Evolutionary conservation across 768 basidiomycete genomes (phyloP).

Genomic region (Mycena albidolilacea): DNA sequence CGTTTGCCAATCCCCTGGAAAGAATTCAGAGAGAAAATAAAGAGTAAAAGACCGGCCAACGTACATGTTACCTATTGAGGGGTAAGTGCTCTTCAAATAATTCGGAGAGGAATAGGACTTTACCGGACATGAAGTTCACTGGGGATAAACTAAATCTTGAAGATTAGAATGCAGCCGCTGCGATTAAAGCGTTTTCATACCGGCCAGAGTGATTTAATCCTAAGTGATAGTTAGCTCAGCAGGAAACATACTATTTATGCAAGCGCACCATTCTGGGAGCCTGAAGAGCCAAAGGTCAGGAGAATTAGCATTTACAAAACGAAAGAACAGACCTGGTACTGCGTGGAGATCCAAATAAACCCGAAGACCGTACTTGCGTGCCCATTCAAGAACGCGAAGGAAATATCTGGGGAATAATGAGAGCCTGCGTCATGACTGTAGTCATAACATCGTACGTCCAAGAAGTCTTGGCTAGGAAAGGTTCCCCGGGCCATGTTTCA

Average conservation of each 20-base stretch:
- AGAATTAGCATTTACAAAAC: background rate
- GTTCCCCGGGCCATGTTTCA: conserved; percentile 81
- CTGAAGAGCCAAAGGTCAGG: background rate
- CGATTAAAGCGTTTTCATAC: conserved; percentile 20
- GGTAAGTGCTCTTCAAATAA: background rate
- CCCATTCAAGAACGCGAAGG: conserved; percentile 83
- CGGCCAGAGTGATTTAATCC: conserved; percentile 76
- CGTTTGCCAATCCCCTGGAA: conserved; percentile 79
- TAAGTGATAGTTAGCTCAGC: conserved; percentile 36
- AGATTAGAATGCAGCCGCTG: background rate
- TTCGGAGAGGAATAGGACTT: background rate
- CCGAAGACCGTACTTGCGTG: conserved; percentile 90
- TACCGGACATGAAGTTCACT: conserved; percentile 73
- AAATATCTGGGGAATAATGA: conserved; percentile 66
- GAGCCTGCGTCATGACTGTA: background rate
- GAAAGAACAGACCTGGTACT: conserved; percentile 69
- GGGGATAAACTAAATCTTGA: conserved; percentile 52
- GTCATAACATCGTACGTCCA: conserved; percentile 70
- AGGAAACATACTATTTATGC: background rate
- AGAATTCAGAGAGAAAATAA: background rate
- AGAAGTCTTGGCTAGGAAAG: conserved; percentile 79
- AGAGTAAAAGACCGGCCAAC: background rate
- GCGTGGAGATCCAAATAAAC: conserved; percentile 87
- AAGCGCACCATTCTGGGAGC: conserved; percentile 69
- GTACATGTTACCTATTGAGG: conserved; percentile 64